Evolutionary conservation across 2,329 filamentous ascomycete species (phyloP), one percentile per base, ranked within the genome.

Genomic region (Pseudocercospora musae): DNA sequence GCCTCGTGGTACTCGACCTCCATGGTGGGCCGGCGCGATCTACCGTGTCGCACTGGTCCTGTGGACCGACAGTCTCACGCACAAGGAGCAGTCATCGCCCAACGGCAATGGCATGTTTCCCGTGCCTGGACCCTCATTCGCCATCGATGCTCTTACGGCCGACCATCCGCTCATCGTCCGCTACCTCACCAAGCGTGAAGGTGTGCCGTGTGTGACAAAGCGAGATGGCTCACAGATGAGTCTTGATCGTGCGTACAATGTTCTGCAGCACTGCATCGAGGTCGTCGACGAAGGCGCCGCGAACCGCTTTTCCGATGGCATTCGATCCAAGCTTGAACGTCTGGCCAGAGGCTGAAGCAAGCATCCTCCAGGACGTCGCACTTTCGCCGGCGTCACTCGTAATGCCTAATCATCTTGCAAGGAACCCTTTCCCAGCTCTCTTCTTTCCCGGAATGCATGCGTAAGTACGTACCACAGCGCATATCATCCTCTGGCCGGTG

Each of bases 21-120:
- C 82, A 40, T 91, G 88, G 88, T 91, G 88, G 88, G 79, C 86
- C n/a, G 84, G 82, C 1, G 88, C 87, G 2, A 78, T 90, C 44
- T 90, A 91, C 72, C 85, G 89, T n/a, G 87, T 82, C 1, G 82
- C 82, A 3, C 77, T 89, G 60, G 82, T 87, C 44, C 77, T 88
- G 2, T 89, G 86, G 87, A 80, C 82, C 2, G 85, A 89, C 67
- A 84, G 85, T 67, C 74, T 88, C 59, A 79, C 78, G 5, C 80
- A 81, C 61, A 78, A 82, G 62, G 81, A 86, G 58, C 69, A 71
- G 62, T 71, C 71, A 40, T 71, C 76, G 20, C 73, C 74, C 18
- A 68, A 66, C 42, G 69, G 68, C 27, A 73, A 70, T 66, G 74
- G 73, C 66, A 72, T 77, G 62, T 76, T 77, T 71, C 70, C 75